Base-by-base conservation (phyloP, 495 filamentous ascomycete genomes). In the Penicillium crystallinum region DNA sequence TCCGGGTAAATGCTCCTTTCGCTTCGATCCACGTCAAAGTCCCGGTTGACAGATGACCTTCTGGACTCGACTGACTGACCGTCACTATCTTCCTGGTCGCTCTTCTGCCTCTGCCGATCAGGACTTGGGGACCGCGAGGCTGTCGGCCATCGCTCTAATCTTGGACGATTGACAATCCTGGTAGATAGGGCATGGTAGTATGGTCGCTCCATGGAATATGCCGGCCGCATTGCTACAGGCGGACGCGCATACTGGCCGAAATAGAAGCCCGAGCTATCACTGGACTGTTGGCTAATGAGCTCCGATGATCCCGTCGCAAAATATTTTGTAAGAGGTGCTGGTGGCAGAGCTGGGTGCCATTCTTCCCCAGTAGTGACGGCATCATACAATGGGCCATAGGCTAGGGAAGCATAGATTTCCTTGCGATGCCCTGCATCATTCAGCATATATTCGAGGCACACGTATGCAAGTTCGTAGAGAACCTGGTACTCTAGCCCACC, bases 221-320 rank as follows among this genome's bases (percentile, higher is more conserved):
- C 10, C 2, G 7, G 11, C 34, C 37, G 41, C 6, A 39, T 12
- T 19, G 62, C 54, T 22, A 60, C n/a, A 12, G 35, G 31, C 14
- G 59, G 55, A 7, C 59, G 59, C 15, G 40, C 23, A 39, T 60
- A 58, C 10, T 41, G n/a, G 1, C 4, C n/a, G 35, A 33, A 40
- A 19, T 47, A 47, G 11, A 34, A 53, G 14, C 1, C n/a, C 5
- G 42, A 27, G 29, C 29, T 5, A 17, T 15, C 14, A 12, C 14
- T 22, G 29, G 38, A 14, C 14, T 18, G 27, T 25, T 18, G n/a
- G 23, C 15, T 39, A 18, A 36, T 1, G 9, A 17, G n/a, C 19
- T 31, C 12, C 27, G 36, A 19, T 14, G 17, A 8, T n/a, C 37
- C 17, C 3, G 8, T 18, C 19, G 4, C 29, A 34, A 50, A 50